Base-by-base conservation (phyloP, 257 asterid genomes). In the Jasminum sambac region DNA sequence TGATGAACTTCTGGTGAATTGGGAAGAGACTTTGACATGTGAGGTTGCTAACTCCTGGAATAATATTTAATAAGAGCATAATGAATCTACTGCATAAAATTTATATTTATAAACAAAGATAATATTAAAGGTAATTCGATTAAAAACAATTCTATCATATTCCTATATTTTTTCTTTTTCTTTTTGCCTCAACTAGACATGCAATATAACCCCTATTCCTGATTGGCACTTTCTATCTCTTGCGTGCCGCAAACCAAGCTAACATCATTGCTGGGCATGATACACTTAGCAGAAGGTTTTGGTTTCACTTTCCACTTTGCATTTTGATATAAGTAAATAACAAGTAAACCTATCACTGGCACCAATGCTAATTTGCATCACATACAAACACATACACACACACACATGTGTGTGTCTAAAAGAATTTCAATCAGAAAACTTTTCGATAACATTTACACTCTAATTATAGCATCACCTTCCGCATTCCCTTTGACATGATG, bases 401-500 rank as follows among this genome's bases (percentile, higher is more conserved):
- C 13, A 66, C 17, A 25, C 23, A n/a, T 21, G 30, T n/a, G n/a
- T n/a, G n/a, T 30, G 36, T 4, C 1, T 30, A 30, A 30, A 30
- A 30, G 36, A 25, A 25, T 6, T 16, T 19, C 43, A 69, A 61
- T 25, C 12, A 13, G 67, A 61, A 23, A 17, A 69, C 34, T 30
- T 52, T 36, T 17, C 59, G 67, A 44, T 48, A 6, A 48, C 44
- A 34, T 37, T 71, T 44, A 80, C 41, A 59, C 64, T 69, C 52
- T 58, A 34, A 41, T 40, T 46, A 60, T 30, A 25, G 39, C 68
- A 38, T 57, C 68, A 65, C 61, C 34, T 34, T 3, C 67, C 26
- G 38, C 61, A 74, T 43, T 57, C 48, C 63, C 11, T 38, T 71
- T 60, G 58, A 41, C 70, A 64, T 63, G 72, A 73, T 50, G 17